A percentile compares a stretch with the other conserved stretches of the same genome.
Conservation (phyloP, 345 rosid species). For the Melaleuca alternifolia region DNA sequence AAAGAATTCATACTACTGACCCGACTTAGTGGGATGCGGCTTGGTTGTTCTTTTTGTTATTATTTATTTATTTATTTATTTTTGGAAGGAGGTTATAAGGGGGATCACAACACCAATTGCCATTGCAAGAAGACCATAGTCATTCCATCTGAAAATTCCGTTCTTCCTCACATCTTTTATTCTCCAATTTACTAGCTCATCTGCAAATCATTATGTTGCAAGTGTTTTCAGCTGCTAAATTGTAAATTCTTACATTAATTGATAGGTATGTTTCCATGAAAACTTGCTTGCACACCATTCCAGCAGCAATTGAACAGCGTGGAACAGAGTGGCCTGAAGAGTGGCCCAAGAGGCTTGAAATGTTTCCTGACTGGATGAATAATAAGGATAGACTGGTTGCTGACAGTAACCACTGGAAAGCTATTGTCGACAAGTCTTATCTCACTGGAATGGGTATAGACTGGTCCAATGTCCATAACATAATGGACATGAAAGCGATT, state of each 20-base stretch:
- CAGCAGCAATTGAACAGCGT: conserved; percentile 75
- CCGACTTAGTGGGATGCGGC: not conserved
- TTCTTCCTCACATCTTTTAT: not conserved
- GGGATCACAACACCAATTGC: not conserved
- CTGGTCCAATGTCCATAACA: conserved; percentile 71
- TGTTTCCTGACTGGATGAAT: conserved; percentile 86
- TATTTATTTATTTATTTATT: not conserved
- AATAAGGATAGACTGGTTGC: conserved; percentile 49
- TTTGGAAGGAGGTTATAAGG: not conserved
- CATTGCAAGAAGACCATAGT: not conserved
- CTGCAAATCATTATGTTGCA: not conserved
- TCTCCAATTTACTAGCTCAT: not conserved
- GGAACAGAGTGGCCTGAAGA: conserved; percentile 99
- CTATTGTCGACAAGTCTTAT: conserved; percentile 70
- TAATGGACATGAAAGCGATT: conserved; percentile 96
- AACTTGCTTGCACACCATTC: conserved; percentile 64
- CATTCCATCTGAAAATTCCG: not conserved
- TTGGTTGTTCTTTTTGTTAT: not conserved
- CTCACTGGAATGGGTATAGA: conserved; percentile 74
- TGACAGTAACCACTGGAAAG: conserved; percentile 72
- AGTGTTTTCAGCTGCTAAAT: not conserved
- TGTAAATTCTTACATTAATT: not conserved
- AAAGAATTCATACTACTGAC: not conserved
- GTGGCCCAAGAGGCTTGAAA: conserved; percentile 93
- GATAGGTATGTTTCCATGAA: conserved; percentile 77